Evolutionary conservation across 2,329 filamentous ascomycete species (phyloP).

Genomic region (Trichoderma atroviride): DNA sequence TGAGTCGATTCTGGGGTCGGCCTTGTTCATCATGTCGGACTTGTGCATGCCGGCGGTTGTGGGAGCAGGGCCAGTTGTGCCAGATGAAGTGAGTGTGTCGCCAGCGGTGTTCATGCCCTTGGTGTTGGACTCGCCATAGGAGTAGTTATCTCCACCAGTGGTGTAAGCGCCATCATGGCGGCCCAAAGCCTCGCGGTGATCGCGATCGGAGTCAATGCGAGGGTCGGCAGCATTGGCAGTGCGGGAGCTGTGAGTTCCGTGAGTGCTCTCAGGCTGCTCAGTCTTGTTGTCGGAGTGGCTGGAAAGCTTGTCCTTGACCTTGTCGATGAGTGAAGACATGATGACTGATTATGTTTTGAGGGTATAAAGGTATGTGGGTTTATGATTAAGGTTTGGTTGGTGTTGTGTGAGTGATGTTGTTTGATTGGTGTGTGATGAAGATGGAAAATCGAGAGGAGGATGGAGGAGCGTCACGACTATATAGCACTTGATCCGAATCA

Average conservation of each 20-base stretch:
- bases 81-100: slow-evolving; percentile 20
- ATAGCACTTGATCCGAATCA: background rate
- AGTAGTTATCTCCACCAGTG: slow-evolving; percentile 47
- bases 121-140: slow-evolving; percentile 24
- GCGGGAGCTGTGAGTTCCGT: slow-evolving; percentile 49
- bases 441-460: too few relatives aligned
- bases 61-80: slow-evolving; percentile 31
- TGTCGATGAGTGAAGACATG: slow-evolving; percentile 62
- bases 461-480: slow-evolving; percentile 12
- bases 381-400: background rate
- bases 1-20: slow-evolving; percentile 57
- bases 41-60: slow-evolving; percentile 48
- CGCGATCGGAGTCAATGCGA: slow-evolving; percentile 48
- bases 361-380: background rate
- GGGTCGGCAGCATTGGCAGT: slow-evolving; percentile 54
- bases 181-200: slow-evolving; percentile 28
- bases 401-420: background rate
- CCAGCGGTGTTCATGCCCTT: slow-evolving; percentile 35
- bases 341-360: background rate
- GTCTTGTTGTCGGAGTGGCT: slow-evolving; percentile 43
- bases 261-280: slow-evolving; percentile 27
- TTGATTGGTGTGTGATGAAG: background rate
- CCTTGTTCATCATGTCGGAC: slow-evolving; percentile 51
- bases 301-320: slow-evolving; percentile 60
- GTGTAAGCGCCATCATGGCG: slow-evolving; percentile 39